Conservation (phyloP, 768 basidiomycete genomes). For the Sistotremastrum suecicum region DNA sequence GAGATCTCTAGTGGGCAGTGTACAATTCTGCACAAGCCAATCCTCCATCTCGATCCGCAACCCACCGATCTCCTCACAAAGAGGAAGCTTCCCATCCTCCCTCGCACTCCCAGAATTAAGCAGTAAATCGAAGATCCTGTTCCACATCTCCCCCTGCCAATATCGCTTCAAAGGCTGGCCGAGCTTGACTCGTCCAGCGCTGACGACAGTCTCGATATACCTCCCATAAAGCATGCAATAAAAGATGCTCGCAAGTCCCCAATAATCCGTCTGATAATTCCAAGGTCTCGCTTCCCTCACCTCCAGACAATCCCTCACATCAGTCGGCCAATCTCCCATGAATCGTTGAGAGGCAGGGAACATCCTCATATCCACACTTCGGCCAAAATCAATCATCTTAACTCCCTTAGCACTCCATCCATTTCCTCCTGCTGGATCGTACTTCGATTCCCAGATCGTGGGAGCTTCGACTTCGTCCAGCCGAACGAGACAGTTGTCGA, state of each 20-base stretch:
- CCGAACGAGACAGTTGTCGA: slow-evolving; percentile 95
- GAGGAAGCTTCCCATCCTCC: slow-evolving; percentile 47
- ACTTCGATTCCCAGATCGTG: slow-evolving; percentile 58
- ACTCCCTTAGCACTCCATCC: slow-evolving; percentile 87
- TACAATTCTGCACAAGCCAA: slow-evolving; percentile 81
- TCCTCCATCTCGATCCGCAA: slow-evolving; percentile 72
- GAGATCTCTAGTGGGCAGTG: slow-evolving; percentile 66
- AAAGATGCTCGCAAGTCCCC: slow-evolving; percentile 85
- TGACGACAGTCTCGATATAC: slow-evolving; percentile 65
- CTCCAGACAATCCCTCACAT: slow-evolving; percentile 87
- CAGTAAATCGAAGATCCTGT: slow-evolving; percentile 63
- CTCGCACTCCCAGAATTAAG: slow-evolving; percentile 66
- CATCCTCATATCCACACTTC: slow-evolving; percentile 72
- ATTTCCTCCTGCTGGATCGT: slow-evolving; percentile 60
- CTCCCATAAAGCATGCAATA: slow-evolving; percentile 96
- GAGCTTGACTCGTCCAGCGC: slow-evolving; percentile 41
- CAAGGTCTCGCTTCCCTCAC: slow-evolving; percentile 72
- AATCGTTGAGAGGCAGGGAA: slow-evolving; percentile 75
- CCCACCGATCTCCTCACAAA: slow-evolving; percentile 48
- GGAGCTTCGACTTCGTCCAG: slow-evolving; percentile 68
- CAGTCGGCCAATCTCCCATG: slow-evolving; percentile 76
- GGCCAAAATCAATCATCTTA: slow-evolving; percentile 94
- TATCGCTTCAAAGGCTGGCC: slow-evolving; percentile 79
- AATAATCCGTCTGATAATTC: slow-evolving; percentile 95
- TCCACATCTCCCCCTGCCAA: slow-evolving; percentile 89